phyloP scores from a whole-genome alignment of 139 green algal species.

The Pseudopediastrum boryanum region DNA sequence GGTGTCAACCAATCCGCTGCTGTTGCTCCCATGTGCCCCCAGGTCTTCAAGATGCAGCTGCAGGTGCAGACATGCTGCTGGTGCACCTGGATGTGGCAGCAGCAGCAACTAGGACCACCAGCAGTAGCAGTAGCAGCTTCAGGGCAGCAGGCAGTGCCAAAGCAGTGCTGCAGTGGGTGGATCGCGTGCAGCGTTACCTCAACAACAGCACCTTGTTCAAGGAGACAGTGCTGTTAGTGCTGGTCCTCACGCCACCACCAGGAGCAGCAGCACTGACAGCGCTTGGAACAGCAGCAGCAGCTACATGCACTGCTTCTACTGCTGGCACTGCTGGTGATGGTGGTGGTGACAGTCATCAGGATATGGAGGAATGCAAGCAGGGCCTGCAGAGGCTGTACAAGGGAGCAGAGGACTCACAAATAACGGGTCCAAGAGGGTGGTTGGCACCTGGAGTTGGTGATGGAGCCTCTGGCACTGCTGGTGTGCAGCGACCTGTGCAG shows the following conservation, averaged over 20 bases:
- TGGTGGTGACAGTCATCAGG: constrained; percentile 1
- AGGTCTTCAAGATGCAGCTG: constrained; percentile 28
- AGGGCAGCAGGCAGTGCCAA: not conserved
- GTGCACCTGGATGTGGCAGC: constrained; percentile 39
- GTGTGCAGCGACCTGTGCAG: constrained; percentile 54
- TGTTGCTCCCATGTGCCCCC: too few species aligned
- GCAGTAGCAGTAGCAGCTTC: not conserved
- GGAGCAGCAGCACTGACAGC: constrained; percentile 1
- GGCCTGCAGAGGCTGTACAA: not conserved
- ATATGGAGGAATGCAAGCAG: not conserved
- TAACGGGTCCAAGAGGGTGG: not conserved
- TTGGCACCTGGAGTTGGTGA: not conserved
- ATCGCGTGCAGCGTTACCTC: constrained; percentile 41
- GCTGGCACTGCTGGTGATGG: constrained; percentile 5
- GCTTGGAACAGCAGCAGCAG: constrained; percentile 3
- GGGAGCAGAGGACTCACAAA: not conserved
- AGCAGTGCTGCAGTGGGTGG: constrained; percentile 52
- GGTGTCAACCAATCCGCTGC: too few species aligned
- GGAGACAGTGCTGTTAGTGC: constrained; percentile 47
- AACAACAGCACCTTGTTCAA: constrained; percentile 35
- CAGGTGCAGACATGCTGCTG: constrained; percentile 40
- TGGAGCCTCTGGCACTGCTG: not conserved
- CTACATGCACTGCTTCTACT: not conserved
- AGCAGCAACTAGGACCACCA: not conserved
- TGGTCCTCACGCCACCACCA: constrained; percentile 45